Base-by-base conservation (phyloP, 352 stramenopile genomes). In the Globisporangium irregulare region DNA sequence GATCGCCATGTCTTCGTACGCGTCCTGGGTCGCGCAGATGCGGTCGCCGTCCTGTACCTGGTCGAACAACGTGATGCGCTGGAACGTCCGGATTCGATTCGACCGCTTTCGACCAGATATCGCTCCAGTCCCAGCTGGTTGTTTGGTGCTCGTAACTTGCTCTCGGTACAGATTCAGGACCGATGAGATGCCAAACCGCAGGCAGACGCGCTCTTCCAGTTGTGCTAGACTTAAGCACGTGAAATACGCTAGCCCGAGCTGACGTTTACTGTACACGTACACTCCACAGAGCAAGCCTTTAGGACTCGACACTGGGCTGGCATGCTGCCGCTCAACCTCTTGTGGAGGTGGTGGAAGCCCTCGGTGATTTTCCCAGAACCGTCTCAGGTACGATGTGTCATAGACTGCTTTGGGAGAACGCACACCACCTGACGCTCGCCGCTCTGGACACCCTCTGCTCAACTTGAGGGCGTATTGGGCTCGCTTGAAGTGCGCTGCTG, bases 1-100 rank as follows among this genome's bases (percentile, higher is more conserved):
- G 27, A 93, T 87, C 24, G 70, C 74, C 78, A 91, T 93, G 29
- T 93, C 84, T 51, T 93, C 79, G 67, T 89, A 88, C 12, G 78
- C 61, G 27, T 87, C 74, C 22, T 75, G 80, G 0, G 84, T 93
- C 48, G 79, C 73, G 51, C 83, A 93, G 1, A 93, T 64, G 8
- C 76, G 69, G 41, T 91, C 84, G 0, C 84, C 83, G 20, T 90
- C 73, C 15, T 67, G 68, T 8, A 93, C 61, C 15, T 85, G 68
- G 3, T 76, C 53, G 24, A 91, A 79, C 8, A 59, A 71, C 0
- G 62, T 68, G 59, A 90, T 48, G 6, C 80, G 75, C 32, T 87
- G 71, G 0, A 90, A 69, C 27, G 64, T 72, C 27, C 77, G 73
- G 1, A 66, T 50, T 36, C 48, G 46, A 10, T 25, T 72, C 27